Base-by-base conservation (phyloP, 108 stramenopile genomes). In the Epithemia pelagica region DNA sequence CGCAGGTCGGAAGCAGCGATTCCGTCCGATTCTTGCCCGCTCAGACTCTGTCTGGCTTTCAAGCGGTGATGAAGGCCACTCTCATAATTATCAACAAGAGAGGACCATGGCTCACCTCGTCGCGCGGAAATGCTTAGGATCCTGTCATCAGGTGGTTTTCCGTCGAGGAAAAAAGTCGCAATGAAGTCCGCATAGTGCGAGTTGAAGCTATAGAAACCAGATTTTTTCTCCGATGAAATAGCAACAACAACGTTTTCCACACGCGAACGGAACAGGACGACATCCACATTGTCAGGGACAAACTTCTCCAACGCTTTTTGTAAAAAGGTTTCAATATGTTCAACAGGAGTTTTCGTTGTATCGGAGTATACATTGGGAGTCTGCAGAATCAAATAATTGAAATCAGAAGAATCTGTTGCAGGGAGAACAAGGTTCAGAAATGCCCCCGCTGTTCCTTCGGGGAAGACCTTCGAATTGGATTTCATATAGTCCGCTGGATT, bases 41-140 rank as follows among this genome's bases (percentile, higher is more conserved):
- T 46, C 37, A 72, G 33, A 53, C 76, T 71, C 64, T 73, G 71
- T 54, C 37, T 46, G 10, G 37, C 5, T 46, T 46, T 30, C 28
- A 70, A 51, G 2, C 59, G 18, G 59, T 74, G 72, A 21, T 75
- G 65, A 33, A 80, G 64, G 20, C 76, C 76, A 31, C 63, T 62
- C 23, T 68, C 68, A 15, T 69, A 30, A 19, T 74, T 79, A 46
- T 67, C 62, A 52, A 75, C 71, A 31, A 75, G 46, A 0, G 74
- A 69, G 28, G 82, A 81, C 71, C 80, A 77, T 20, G 70, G 58
- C 28, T 59, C 60, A n/a, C 74, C 80, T 68, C 72, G 3, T 21
- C 22, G 56, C 3, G 56, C 56, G 5, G 21, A 5, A n/a, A 26
- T 21, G 5, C 7, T 3, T 27, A 57, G 22, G 25, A 57, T 57